Evolutionary conservation across 1,139 yeast genomes (phyloP).

Genomic region (Dujonia santamariae): DNA sequence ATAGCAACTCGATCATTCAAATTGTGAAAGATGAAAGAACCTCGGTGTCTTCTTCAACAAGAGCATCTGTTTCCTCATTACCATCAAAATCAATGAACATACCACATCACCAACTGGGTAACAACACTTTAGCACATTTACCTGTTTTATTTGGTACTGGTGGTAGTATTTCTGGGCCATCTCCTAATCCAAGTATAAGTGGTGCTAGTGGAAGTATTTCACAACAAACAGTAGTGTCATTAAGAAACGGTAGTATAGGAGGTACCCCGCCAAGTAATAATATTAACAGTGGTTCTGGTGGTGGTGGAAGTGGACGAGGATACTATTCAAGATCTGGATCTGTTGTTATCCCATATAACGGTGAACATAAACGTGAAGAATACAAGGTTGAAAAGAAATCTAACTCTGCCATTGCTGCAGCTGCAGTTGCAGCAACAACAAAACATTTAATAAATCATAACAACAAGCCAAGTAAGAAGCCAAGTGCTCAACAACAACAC

Average conservation of each 20-base stretch:
- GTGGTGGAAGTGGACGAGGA: constrained; percentile 18
- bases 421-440: constrained; percentile 5
- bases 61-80: constrained; percentile 43
- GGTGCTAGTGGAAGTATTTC: constrained; percentile 31
- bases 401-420: constrained; percentile 5
- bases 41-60: constrained; percentile 29
- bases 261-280: constrained; percentile 11
- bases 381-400: constrained; percentile 4
- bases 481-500: constrained; percentile 4
- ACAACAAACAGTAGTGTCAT: constrained; percentile 36
- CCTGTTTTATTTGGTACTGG: constrained; percentile 42
- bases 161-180: constrained; percentile 42
- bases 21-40: constrained; percentile 40
- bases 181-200: constrained; percentile 39
- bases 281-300: constrained; percentile 2
- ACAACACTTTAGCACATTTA: constrained; percentile 40
- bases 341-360: constrained; percentile 39
- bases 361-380: constrained; percentile 9
- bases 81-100: constrained; percentile 50
- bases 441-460: constrained; percentile 3
- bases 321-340: constrained; percentile 45
- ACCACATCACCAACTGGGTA: constrained; percentile 46
- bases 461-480: constrained; percentile 11
- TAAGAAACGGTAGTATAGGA: constrained; percentile 42
- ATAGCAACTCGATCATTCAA: constrained; percentile 44